phyloP scores from a whole-genome alignment of 352 stramenopile genomes.

The Globisporangium splendens region DNA sequence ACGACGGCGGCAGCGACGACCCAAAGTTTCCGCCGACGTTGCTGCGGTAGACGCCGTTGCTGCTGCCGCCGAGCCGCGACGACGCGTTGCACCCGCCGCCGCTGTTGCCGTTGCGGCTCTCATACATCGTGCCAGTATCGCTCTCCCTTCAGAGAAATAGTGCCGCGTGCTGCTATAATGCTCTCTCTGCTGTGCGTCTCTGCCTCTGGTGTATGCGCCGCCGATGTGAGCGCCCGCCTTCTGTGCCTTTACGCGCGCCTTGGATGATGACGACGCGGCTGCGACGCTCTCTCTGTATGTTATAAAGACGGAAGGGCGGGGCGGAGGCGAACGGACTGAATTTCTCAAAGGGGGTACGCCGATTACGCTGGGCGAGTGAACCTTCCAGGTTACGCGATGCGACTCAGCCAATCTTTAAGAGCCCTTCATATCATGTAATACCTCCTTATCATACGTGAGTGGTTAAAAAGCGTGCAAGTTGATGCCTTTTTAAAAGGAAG shows the following conservation, averaged over 20 bases:
- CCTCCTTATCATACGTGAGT: too few species aligned
- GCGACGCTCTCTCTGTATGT: background rate
- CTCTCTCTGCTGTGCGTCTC: background rate
- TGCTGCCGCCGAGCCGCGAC: slow-evolving; percentile 8
- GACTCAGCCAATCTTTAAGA: too few species aligned
- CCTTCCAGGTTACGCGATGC: too few species aligned
- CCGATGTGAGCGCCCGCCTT: too few species aligned
- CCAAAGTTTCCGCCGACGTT: background rate
- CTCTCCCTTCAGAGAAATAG: background rate
- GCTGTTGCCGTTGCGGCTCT: slow-evolving; percentile 7
- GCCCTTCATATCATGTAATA: too few species aligned
- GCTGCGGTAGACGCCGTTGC: slow-evolving; percentile 11
- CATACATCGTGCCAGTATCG: slow-evolving; percentile 1
- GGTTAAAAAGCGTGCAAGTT: too few species aligned
- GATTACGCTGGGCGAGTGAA: too few species aligned
- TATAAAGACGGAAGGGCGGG: background rate
- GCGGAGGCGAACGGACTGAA: background rate
- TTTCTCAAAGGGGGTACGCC: background rate
- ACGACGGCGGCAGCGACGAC: background rate
- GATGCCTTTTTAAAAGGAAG: too few species aligned
- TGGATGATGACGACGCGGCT: too few species aligned
- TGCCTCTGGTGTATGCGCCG: background rate
- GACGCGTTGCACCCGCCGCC: slow-evolving; percentile 7
- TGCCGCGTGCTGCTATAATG: background rate
- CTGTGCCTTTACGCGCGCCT: too few species aligned